Evolutionary conservation across 225 moss, liverwort and hornwort genomes (phyloP), one percentile per base, ranked within the genome.

Genomic region (Takakia lepidozioides): DNA sequence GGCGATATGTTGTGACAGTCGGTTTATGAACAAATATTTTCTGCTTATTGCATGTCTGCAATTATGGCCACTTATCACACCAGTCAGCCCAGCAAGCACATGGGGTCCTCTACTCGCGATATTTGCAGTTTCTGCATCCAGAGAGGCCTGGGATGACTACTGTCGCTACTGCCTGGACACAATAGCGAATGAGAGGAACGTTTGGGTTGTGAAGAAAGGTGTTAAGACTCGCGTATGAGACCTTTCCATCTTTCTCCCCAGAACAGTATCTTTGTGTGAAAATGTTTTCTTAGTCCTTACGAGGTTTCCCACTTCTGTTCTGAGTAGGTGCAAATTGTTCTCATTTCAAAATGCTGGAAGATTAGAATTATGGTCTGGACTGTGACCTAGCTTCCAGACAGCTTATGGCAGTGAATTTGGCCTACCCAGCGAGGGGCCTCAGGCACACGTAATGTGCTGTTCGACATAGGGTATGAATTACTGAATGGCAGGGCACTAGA

Each of bases 11-110:
- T 59, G 36, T 37, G 52, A 74, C 92, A 92, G 93, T 67, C 98
- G 98, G 57, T 98, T 98, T 59, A 98, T 98, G 98, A 98, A 98
- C 65, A 83, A 91, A 38, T 98, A 98, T 35, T 98, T 98, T 49
- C 72, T 98, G 65, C 57, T 98, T 53, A 98, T 98, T 54, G 98
- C 98, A 27, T 70, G 82, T 50, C 62, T 98, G 21, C 98, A 98
- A 64, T 52, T 98, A 64, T 98, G 98, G 98, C 98, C 98, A 23
- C 73, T 87, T 28, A 98, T 98, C 16, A 98, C 98, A 46, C 98
- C 98, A 21, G 98, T 98, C 63, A 98, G 69, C 75, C 98, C 98
- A 28, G 85, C 69, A 42, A 98, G 98, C 76, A 98, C 98, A 27
- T 98, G 98, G 98, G 98, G 91, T 10, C 98, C 98, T 46, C 91